Evolutionary conservation across 2,329 filamentous ascomycete species (phyloP).

Genomic region (Fusarium sp.): DNA sequence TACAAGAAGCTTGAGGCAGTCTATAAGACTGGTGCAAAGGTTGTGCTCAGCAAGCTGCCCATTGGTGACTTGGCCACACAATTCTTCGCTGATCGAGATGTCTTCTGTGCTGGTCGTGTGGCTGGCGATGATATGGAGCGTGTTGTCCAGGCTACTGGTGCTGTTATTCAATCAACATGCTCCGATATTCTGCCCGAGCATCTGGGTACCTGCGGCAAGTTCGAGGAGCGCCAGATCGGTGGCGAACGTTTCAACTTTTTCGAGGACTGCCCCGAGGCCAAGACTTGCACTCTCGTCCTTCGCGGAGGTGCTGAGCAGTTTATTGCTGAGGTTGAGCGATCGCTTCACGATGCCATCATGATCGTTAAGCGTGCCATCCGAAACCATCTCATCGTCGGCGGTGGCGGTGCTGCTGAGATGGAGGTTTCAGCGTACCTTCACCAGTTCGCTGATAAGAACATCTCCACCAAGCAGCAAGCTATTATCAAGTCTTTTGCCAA

Average conservation of each 20-base stretch:
- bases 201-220: slow-evolving; percentile 87
- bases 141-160: slow-evolving; percentile 93
- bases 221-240: slow-evolving; percentile 97
- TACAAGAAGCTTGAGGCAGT: slow-evolving; percentile 98
- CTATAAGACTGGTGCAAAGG: slow-evolving; percentile 93
- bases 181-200: slow-evolving; percentile 91
- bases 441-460: slow-evolving; percentile 89
- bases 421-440: slow-evolving; percentile 94
- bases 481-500: slow-evolving; percentile 99
- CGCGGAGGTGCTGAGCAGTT: slow-evolving; percentile 98
- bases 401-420: slow-evolving; percentile 96
- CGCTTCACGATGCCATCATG: slow-evolving; percentile 99
- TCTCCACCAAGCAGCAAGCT: slow-evolving; percentile 93
- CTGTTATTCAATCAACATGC: slow-evolving; percentile 93
- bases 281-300: slow-evolving; percentile 95
- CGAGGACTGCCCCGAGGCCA: slow-evolving; percentile 91
- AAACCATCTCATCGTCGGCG: slow-evolving; percentile 93
- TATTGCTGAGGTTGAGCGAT: slow-evolving; percentile 97
- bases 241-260: slow-evolving; percentile 99
- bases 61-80: slow-evolving; percentile 98
- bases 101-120: slow-evolving; percentile 97
- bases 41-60: slow-evolving; percentile 95
- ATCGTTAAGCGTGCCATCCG: slow-evolving; percentile 98
- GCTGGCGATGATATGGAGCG: slow-evolving; percentile 93
- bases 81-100: slow-evolving; percentile 96